Base-by-base conservation (phyloP, 345 rosid genomes). In the Linum lewisii region DNA sequence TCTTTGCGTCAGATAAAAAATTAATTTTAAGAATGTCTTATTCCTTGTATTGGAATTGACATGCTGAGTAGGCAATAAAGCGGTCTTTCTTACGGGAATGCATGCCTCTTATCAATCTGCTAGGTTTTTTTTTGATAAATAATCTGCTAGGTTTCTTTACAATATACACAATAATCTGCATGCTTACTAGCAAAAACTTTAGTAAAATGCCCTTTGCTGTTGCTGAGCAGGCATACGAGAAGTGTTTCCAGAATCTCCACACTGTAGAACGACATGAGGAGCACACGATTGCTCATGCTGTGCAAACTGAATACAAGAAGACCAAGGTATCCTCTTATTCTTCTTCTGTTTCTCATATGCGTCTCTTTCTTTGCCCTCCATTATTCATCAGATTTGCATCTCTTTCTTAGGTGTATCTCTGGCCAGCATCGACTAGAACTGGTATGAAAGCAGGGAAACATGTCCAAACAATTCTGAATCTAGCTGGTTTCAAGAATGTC, bases 181-280 rank as follows among this genome's bases (percentile, higher is more conserved):
- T n/a, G n/a, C n/a, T n/a, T n/a, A n/a, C n/a, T n/a, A n/a, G n/a
- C n/a, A n/a, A n/a, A n/a, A n/a, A n/a, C n/a, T n/a, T n/a, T n/a
- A n/a, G n/a, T n/a, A n/a, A n/a, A n/a, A n/a, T 29, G 34, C 4
- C 34, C 34, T 52, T 58, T 21, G 59, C 55, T 32, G 60, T 37
- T 21, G 52, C 61, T 29, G 25, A 63, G 63, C 84, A 92, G 99
- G 99, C 97, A 19, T 67, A 82, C 19, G 94, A 86, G 84, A 92
- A 92, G 80, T 88, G 94, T 80, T 92, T 86, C 66, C 91, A 88
- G 73, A 89, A 92, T 79, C 99, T 93, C 56, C 91, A 93, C 70
- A 83, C 81, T 15, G 60, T 93, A 52, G 99, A 93, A 65, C 83
- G 94, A 22, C 94, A 93, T 11, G 94, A 93, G 71, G 93, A 83